These are phyloP conservation scores for Populus alba DNA, from an alignment of 345 rosid species.

Conservation along the genomic window DNA sequence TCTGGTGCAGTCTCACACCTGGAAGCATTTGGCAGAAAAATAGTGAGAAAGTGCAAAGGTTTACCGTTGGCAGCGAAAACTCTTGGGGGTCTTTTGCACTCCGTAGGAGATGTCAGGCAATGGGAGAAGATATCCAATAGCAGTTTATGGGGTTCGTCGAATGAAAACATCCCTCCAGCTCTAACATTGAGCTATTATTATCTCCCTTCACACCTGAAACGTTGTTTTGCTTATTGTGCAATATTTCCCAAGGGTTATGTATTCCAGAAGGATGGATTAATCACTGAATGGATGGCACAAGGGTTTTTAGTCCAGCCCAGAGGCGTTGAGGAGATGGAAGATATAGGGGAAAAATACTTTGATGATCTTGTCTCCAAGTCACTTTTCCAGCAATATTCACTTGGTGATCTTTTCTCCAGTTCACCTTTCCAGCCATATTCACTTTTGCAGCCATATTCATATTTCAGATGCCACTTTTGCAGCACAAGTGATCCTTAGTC, in stretches of 20 bases:
- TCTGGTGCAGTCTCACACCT: background rate
- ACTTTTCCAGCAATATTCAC: slow-evolving; percentile 12
- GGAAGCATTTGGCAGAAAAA: slow-evolving; percentile 14
- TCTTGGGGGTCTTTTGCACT: slow-evolving; percentile 6
- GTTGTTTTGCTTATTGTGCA: slow-evolving; percentile 20
- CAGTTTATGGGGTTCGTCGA: background rate
- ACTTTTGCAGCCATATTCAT: too few relatives aligned
- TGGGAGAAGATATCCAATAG: slow-evolving; percentile 15
- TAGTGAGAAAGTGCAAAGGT: slow-evolving; percentile 6
- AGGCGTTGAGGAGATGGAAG: background rate
- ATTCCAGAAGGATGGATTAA: slow-evolving; percentile 5
- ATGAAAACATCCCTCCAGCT: slow-evolving; percentile 2
- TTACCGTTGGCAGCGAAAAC: slow-evolving; percentile 15
- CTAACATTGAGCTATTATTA: slow-evolving; percentile 17
- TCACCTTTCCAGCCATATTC: too few relatives aligned
- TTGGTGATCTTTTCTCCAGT: too few relatives aligned
- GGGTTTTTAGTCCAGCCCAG: background rate
- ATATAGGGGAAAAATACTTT: slow-evolving; percentile 5
- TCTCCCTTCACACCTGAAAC: slow-evolving; percentile 19
- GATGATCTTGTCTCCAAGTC: slow-evolving; percentile 15
- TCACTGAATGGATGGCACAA: slow-evolving; percentile 20
- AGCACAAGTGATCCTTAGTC: too few relatives aligned
- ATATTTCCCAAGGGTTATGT: slow-evolving; percentile 7
- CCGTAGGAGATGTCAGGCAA: background rate
- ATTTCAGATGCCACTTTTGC: too few relatives aligned